Base-by-base conservation (phyloP, 208 protist species). In the Leishmania amazonensis region DNA sequence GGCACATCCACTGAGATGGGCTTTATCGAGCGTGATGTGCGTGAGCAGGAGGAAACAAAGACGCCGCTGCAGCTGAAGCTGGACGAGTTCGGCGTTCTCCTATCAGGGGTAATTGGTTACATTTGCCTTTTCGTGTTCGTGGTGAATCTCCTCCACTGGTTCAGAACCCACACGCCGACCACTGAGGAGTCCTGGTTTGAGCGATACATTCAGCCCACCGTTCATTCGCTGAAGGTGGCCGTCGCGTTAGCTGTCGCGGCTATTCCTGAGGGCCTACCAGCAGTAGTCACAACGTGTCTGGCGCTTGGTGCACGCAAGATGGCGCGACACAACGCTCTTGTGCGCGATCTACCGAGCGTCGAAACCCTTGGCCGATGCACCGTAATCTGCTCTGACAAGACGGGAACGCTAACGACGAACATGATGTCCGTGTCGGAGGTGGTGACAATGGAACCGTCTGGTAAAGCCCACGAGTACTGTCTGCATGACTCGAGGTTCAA, bases 381-480 rank as follows among this genome's bases (percentile, higher is more conserved):
- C 35, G 96, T 99, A 17, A 99, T 99, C 83, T 99, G 99, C 90
- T 99, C 95, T 11, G 99, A 99, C 89, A 99, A 99, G 88, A 99
- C 99, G 7, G 99, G 99, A 19, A 99, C 99, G 0, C 91, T 99
- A 51, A 99, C 99, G 17, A 99, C 96, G 21, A 99, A 99, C 86
- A 95, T 98, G 86, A 99, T 99, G 99, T 95, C 96, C 24, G 98
- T 99, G 17, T 45, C 88, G 28, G 74, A 95, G 31, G 83, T 96
- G 6, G 84, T 87, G 45, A 97, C 94, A 2, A 31, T 93, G 15
- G 67, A 85, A 2, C 3, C 64, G 0, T 31, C 81, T 45, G 70
- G 57, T 8, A 78, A 57, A 1, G 4, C 86, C 3, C n/a, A 70
- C 31, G 78, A 76, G n/a, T 96, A 96, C 75, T 31, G 81, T 28